A percentile compares a stretch with the other conserved stretches of the same genome.
Evolutionary conservation across 1,139 yeast species (phyloP).

Genomic region (Pichia kudriavzevii): DNA sequence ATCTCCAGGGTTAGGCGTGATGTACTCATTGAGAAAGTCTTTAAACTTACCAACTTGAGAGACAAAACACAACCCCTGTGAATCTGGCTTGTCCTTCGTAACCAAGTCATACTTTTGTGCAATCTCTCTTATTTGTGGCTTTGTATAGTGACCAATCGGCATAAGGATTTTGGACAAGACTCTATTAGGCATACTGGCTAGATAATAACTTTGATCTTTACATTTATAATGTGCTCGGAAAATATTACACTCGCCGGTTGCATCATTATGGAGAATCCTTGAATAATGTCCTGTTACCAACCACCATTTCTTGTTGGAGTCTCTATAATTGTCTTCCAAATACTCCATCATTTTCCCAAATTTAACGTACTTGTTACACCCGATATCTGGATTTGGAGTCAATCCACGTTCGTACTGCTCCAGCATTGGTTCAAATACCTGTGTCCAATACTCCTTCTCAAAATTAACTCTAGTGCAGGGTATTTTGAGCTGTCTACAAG

Average conservation of each 20-base stretch:
- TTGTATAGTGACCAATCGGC: constrained; percentile 74
- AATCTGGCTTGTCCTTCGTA: constrained; percentile 76
- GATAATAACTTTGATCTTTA: constrained; percentile 89
- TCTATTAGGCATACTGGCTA: constrained; percentile 54
- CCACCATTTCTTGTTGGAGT: constrained; percentile 52
- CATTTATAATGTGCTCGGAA: constrained; percentile 50
- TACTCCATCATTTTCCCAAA: constrained; percentile 70
- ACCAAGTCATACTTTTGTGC: constrained; percentile 52
- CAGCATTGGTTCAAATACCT: constrained; percentile 90
- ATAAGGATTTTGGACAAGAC: constrained; percentile 49
- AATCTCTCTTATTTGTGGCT: constrained; percentile 63
- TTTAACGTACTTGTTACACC: constrained; percentile 77
- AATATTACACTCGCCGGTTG: constrained; percentile 35
- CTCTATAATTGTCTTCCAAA: constrained; percentile 30
- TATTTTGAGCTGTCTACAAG: constrained; percentile 53
- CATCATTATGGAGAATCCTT: constrained; percentile 38
- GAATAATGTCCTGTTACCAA: constrained; percentile 94
- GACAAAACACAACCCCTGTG: constrained; percentile 93
- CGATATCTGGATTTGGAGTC: constrained; percentile 94
- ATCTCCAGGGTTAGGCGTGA: constrained; percentile 67
- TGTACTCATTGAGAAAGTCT: constrained; percentile 67
- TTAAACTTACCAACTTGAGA: constrained; percentile 68
- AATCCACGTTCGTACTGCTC: constrained; percentile 58
- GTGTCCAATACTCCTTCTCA: constrained; percentile 86
- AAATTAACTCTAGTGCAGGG: constrained; percentile 74